phyloP scores from a whole-genome alignment of 768 basidiomycete species.

The Amanita subjunquillea region DNA sequence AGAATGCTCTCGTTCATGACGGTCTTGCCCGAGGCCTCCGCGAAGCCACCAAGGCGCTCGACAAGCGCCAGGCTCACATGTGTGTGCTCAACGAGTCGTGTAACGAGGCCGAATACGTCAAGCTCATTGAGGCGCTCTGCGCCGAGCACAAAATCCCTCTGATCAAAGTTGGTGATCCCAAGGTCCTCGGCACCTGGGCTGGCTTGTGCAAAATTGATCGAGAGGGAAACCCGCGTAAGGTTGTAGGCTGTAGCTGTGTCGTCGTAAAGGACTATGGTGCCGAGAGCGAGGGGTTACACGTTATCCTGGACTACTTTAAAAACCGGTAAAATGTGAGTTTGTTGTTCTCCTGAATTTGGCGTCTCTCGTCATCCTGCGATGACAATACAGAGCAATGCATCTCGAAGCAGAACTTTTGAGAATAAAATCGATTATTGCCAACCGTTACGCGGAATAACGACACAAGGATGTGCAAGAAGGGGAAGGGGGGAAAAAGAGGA shows the following conservation, averaged over 20 bases:
- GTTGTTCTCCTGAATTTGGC: slow-evolving; percentile 9
- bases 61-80: slow-evolving; percentile 97
- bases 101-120: slow-evolving; percentile 99
- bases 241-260: slow-evolving; percentile 88
- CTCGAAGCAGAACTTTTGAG: no score
- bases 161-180: slow-evolving; percentile 98
- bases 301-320: slow-evolving; percentile 94
- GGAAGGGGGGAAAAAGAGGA: no score
- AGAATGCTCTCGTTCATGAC: slow-evolving; percentile 96
- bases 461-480: no score
- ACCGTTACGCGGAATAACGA: no score
- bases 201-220: slow-evolving; percentile 99
- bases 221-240: slow-evolving; percentile 96
- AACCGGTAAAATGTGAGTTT: slow-evolving; percentile 52
- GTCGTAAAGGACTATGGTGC: slow-evolving; percentile 97
- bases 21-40: slow-evolving; percentile 97
- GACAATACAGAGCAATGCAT: slow-evolving; percentile 86
- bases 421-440: no score
- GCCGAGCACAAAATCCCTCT: slow-evolving; percentile 99
- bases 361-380: slow-evolving; percentile 32
- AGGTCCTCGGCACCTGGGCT: slow-evolving; percentile 96
- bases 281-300: slow-evolving; percentile 91
- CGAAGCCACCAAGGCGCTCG: slow-evolving; percentile 95
- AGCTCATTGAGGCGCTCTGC: slow-evolving; percentile 99
- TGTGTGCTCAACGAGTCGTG: slow-evolving; percentile 99